Percentiles rank a stretch among this genome's conserved stretches.
phyloP scores from a whole-genome alignment of 2,329 filamentous ascomycete species.

The Cordyceps cicadae region DNA sequence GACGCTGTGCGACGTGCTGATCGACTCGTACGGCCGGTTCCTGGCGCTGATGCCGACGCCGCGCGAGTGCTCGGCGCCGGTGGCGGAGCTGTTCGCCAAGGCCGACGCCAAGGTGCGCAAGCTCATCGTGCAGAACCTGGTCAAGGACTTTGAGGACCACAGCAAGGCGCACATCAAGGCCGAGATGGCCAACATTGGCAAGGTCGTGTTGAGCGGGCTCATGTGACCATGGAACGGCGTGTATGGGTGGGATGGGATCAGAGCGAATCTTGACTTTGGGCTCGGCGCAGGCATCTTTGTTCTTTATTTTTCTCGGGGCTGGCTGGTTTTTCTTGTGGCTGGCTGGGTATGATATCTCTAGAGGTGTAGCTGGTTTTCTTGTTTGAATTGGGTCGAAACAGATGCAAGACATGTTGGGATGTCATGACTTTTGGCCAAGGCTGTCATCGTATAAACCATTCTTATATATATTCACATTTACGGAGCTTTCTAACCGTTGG shows the following conservation, averaged over 20 bases:
- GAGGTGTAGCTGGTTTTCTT: too few species aligned
- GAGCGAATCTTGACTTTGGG: conserved; percentile 1
- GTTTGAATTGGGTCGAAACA: too few species aligned
- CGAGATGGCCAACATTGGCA: conserved; percentile 78
- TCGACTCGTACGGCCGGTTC: conserved; percentile 81
- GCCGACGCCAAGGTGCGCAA: conserved; percentile 80
- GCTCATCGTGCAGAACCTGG: conserved; percentile 75
- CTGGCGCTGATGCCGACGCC: conserved; percentile 67
- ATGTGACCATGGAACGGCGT: conserved; percentile 41
- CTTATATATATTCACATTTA: too few species aligned
- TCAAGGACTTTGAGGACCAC: conserved; percentile 88
- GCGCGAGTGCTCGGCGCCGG: conserved; percentile 56
- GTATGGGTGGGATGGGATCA: neutral
- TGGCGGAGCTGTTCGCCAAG: conserved; percentile 84
- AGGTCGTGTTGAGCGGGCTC: conserved; percentile 80
- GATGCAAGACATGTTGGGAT: too few species aligned
- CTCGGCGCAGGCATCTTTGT: neutral
- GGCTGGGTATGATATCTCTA: neutral
- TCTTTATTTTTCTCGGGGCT: neutral
- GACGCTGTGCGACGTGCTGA: conserved; percentile 88
- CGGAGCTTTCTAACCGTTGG: too few species aligned
- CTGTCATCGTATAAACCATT: too few species aligned
- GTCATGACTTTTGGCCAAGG: too few species aligned
- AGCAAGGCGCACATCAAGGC: conserved; percentile 67
- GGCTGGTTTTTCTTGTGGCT: neutral